These are phyloP conservation scores for Hyphopichia pseudoburtonii DNA, from an alignment of 1,139 yeast species.

Conservation along the genomic window DNA sequence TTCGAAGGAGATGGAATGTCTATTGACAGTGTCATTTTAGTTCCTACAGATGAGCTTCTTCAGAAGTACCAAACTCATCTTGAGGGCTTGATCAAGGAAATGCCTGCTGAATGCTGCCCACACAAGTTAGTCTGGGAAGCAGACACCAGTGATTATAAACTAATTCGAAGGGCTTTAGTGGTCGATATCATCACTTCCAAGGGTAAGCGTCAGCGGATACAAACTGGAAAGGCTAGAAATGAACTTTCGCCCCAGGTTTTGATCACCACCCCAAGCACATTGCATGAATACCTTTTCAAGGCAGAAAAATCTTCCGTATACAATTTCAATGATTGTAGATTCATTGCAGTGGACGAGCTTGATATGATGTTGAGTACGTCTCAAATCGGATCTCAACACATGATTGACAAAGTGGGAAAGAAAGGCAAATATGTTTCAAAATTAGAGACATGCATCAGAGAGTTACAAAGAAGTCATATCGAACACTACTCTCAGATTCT, in stretches of 20 bases:
- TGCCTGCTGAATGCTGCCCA: constrained; percentile 27
- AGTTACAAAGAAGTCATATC: constrained; percentile 12
- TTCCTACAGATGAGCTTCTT: constrained; percentile 27
- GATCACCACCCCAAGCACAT: constrained; percentile 19
- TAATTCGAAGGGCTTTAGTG: constrained; percentile 22
- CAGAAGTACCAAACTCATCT: constrained; percentile 18
- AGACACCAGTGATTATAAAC: constrained; percentile 8
- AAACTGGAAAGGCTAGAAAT: background rate
- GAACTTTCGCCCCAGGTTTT: constrained; percentile 21
- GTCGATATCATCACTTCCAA: constrained; percentile 14
- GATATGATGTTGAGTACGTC: constrained; percentile 10
- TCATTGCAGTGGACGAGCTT: constrained; percentile 25
- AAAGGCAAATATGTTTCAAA: constrained; percentile 12
- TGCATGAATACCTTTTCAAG: too few species aligned
- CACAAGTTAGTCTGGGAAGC: constrained; percentile 11
- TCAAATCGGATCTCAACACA: background rate
- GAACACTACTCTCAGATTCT: background rate
- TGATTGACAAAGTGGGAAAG: constrained; percentile 3
- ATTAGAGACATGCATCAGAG: constrained; percentile 12
- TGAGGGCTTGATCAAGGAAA: constrained; percentile 13
- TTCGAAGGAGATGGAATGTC: constrained; percentile 7
- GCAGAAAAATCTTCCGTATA: too few species aligned
- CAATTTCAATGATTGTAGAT: constrained; percentile 14
- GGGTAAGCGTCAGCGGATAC: constrained; percentile 4
- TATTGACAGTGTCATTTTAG: constrained; percentile 24